Percentiles rank a stretch among this genome's conserved stretches.
phyloP scores from a whole-genome alignment of 2,329 filamentous ascomycete species.

The Fusarium robinianum region DNA sequence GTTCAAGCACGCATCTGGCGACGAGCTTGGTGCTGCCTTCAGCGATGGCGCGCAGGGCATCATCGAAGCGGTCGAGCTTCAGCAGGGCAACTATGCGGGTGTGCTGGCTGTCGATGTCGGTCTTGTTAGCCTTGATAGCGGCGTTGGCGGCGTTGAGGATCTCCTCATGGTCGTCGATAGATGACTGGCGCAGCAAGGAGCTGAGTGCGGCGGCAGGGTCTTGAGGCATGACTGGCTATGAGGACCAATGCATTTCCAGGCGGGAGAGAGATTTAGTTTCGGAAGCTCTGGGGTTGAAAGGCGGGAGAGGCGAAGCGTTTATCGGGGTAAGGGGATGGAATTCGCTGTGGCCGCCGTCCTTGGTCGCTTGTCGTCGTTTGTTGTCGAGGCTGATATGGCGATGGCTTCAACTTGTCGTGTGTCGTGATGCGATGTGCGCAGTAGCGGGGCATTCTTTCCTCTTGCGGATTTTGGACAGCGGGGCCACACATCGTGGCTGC shows the following conservation, averaged over 20 bases:
- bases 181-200: slow-evolving; percentile 57
- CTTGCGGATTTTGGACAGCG: slow-evolving; percentile 33
- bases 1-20: slow-evolving; percentile 66
- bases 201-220: slow-evolving; percentile 57
- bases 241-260: slow-evolving; percentile 33
- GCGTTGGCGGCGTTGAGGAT: slow-evolving; percentile 67
- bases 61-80: slow-evolving; percentile 81
- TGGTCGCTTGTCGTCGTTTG: slow-evolving; percentile 5
- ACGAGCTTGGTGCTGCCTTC: slow-evolving; percentile 65
- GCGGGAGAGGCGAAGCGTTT: not conserved
- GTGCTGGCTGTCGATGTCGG: slow-evolving; percentile 64
- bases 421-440: slow-evolving; percentile 21
- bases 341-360: not conserved
- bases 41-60: slow-evolving; percentile 71
- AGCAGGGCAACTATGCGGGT: slow-evolving; percentile 75
- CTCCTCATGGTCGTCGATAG: slow-evolving; percentile 74
- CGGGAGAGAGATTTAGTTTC: too few relatives aligned
- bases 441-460: slow-evolving; percentile 33
- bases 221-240: slow-evolving; percentile 44
- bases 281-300: slow-evolving; percentile 3
- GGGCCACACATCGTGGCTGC: slow-evolving; percentile 35
- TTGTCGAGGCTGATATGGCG: too few relatives aligned
- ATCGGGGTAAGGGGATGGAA: not conserved
- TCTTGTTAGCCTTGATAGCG: slow-evolving; percentile 64
- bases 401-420: slow-evolving; percentile 23